Evolutionary conservation across 306 rosid genomes (phyloP), one percentile per base, ranked within the genome.

Genomic region (Casuarina equisetifolia): DNA sequence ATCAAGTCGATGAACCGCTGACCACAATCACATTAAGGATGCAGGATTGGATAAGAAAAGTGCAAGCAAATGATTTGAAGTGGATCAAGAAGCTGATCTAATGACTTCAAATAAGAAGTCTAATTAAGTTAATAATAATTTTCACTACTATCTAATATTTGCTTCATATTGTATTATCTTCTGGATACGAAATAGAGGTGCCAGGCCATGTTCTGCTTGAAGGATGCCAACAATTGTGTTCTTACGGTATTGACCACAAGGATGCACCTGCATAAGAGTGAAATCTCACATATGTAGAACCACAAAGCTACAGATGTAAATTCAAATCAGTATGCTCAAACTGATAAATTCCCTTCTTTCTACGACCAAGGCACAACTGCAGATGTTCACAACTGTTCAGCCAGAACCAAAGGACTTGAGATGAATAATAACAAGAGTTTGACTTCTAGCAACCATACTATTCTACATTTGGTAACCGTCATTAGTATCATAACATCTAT

Each of bases 191-290:
- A 92, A 96, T 75, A 92, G 82, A 78, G 99, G 98, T 2, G 89
- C 87, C 86, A 96, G 75, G 62, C 84, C 94, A 84, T 92, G 84
- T 78, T 96, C 98, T 40, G 99, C 99, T 88, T 96, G 82, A 72
- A 96, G 94, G 79, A 96, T 91, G 82, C 99, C 99, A 75, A 92
- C 88, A 80, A 95, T 83, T 3, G 99, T 92, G 86, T 92, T 96
- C 89, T 96, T 96, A 25, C 98, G 95, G 85, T 96, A 96, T 80
- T 96, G 98, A 85, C 98, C 99, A 62, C 99, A 92, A 16, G 98
- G 96, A 88, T 96, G 99, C 66, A 95, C 99, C 98, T 92, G 77
- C 38, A 78, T 72, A 76, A 84, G 82, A 84, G 85, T 42, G 58
- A 73, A 84, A 83, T 74, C 52, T 69, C 75, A 84, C 48, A 86